phyloP scores from a whole-genome alignment of 2,329 filamentous ascomycete species.

The Cadophora sp. region DNA sequence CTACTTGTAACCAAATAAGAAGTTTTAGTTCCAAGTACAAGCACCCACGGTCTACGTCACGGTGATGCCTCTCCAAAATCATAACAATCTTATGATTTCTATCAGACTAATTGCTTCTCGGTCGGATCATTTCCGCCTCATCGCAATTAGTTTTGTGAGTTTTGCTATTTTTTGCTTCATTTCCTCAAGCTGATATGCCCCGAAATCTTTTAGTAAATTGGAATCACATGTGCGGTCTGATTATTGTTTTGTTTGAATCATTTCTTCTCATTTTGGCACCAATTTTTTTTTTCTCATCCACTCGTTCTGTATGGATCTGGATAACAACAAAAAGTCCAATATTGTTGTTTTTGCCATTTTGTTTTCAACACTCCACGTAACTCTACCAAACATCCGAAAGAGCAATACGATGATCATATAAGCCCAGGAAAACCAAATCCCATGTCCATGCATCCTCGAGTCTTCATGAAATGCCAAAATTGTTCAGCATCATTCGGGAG shows the following conservation, averaged over 20 bases:
- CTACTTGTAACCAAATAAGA: neutral
- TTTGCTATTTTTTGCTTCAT: neutral
- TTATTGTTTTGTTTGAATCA: no score
- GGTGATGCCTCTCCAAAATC: slow-evolving; percentile 1
- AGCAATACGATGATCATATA: no score
- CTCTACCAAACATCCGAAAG: no score
- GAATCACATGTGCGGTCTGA: no score
- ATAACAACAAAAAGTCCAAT: no score
- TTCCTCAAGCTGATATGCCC: neutral
- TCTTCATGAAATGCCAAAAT: no score
- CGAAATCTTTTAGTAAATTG: no score
- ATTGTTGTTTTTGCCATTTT: no score
- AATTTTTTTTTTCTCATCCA: neutral
- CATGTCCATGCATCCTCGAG: no score
- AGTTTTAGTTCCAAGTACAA: neutral
- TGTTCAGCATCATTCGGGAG: no score
- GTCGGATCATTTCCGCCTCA: slow-evolving; percentile 1
- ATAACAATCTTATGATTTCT: neutral
- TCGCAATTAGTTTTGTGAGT: neutral
- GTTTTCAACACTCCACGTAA: no score
- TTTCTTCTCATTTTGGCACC: neutral
- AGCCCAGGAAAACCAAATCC: no score
- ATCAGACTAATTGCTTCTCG: neutral
- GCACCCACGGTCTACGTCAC: neutral
- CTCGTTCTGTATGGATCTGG: neutral